phyloP scores from a whole-genome alignment of 768 basidiomycete species.

The Hypholoma fasciculare region DNA sequence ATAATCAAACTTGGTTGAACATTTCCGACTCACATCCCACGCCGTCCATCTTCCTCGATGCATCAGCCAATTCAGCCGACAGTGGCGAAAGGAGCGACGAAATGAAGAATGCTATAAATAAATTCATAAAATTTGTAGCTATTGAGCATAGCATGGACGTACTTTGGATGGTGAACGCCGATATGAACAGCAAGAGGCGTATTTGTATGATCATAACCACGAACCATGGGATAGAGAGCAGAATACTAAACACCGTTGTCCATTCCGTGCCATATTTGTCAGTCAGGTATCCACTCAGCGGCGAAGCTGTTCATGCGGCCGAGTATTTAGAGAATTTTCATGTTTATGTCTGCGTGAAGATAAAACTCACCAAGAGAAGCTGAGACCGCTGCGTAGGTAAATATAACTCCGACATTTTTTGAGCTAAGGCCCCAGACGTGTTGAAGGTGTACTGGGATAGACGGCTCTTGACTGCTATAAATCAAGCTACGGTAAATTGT shows the following conservation, averaged over 20 bases:
- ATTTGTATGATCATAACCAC: constrained; percentile 47
- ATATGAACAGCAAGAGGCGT: constrained; percentile 48
- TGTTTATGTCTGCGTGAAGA: background rate
- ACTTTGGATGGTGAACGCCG: constrained; percentile 56
- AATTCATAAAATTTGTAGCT: background rate
- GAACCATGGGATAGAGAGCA: constrained; percentile 67
- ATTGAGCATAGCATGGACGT: constrained; percentile 11
- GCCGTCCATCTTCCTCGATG: constrained; percentile 55
- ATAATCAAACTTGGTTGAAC: background rate
- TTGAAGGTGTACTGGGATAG: constrained; percentile 57
- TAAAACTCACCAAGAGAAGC: constrained; percentile 56
- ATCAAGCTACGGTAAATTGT: constrained; percentile 36
- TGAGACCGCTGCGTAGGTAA: constrained; percentile 63
- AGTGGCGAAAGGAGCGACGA: constrained; percentile 61
- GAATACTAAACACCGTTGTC: constrained; percentile 45
- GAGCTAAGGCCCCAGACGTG: constrained; percentile 47
- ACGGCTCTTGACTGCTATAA: constrained; percentile 52
- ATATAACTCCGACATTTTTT: constrained; percentile 60
- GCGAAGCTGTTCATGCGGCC: constrained; percentile 42
- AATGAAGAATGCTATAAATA: constrained; percentile 54
- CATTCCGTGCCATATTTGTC: constrained; percentile 61
- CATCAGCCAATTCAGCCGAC: constrained; percentile 65
- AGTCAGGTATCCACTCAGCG: constrained; percentile 53
- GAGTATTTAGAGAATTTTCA: background rate
- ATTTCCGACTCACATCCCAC: constrained; percentile 57